Conservation (phyloP, 768 basidiomycete genomes). For the Tulasnella sp. region DNA sequence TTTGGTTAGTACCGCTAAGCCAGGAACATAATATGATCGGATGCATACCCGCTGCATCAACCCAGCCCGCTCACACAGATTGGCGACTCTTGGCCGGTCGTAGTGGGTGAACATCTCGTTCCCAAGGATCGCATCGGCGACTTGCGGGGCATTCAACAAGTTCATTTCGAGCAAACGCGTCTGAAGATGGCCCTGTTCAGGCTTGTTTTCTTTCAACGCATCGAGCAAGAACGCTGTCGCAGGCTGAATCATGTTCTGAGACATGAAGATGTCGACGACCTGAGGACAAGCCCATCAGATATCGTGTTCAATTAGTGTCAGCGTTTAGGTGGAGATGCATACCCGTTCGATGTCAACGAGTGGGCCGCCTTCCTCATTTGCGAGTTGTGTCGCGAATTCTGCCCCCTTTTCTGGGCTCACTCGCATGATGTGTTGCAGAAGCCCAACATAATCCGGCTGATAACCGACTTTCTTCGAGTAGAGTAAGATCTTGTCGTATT, state of each 20-base stretch:
- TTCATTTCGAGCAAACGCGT: conserved; percentile 98
- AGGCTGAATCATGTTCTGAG: conserved; percentile 98
- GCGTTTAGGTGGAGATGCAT: conserved; percentile 22
- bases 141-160: conserved; percentile 91
- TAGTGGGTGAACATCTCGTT: conserved; percentile 99
- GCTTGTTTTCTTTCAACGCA: conserved; percentile 95
- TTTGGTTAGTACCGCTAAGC: conserved; percentile 4
- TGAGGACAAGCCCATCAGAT: no score
- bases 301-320: no score
- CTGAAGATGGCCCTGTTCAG: conserved; percentile 91
- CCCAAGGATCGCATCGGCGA: conserved; percentile 95
- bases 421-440: conserved; percentile 93
- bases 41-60: conserved; percentile 72
- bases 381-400: conserved; percentile 91
- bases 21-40: conserved; percentile 16
- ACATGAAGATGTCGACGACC: conserved; percentile 99
- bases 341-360: conserved; percentile 89
- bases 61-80: conserved; percentile 97
- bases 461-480: conserved; percentile 97
- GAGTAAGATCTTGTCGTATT: conserved; percentile 94
- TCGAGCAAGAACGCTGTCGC: conserved; percentile 97
- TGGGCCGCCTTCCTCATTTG: conserved; percentile 86
- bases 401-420: conserved; percentile 95
- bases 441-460: conserved; percentile 79
- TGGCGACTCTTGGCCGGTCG: conserved; percentile 91